These are phyloP conservation scores for Trichoderma arundinaceum DNA, from an alignment of 2,329 filamentous ascomycete species.

Conservation along the genomic window DNA sequence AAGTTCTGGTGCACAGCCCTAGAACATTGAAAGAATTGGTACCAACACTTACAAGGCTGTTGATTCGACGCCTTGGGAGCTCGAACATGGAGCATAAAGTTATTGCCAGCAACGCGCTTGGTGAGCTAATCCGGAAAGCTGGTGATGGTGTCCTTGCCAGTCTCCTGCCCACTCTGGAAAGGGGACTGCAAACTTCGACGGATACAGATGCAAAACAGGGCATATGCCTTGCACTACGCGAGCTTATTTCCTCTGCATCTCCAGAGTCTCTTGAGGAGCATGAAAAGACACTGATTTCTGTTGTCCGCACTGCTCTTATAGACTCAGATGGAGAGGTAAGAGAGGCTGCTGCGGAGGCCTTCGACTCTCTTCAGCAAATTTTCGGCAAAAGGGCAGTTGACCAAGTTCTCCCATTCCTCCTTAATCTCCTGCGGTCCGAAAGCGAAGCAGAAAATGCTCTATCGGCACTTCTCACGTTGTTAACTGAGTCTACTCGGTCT, in stretches of 20 bases:
- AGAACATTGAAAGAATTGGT: conserved; percentile 93
- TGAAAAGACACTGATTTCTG: conserved; percentile 92
- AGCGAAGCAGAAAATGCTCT: conserved; percentile 90
- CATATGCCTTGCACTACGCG: conserved; percentile 93
- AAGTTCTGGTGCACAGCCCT: conserved; percentile 87
- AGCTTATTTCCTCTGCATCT: conserved; percentile 88
- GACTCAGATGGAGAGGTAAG: conserved; percentile 89
- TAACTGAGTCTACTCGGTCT: conserved; percentile 90
- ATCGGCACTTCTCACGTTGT: conserved; percentile 87
- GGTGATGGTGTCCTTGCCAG: conserved; percentile 90
- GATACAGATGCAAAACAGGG: conserved; percentile 95
- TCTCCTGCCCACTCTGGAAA: conserved; percentile 87
- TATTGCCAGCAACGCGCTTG: conserved; percentile 95
- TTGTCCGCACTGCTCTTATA: conserved; percentile 89
- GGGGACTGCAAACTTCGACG: conserved; percentile 84
- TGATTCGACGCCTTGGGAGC: conserved; percentile 91
- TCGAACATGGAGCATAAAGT: conserved; percentile 99
- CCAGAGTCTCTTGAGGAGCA: conserved; percentile 90
- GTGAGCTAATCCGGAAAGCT: conserved; percentile 95
- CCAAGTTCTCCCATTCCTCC: conserved; percentile 89
- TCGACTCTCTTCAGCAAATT: conserved; percentile 91
- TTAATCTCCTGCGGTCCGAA: conserved; percentile 86
- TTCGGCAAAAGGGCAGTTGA: conserved; percentile 94
- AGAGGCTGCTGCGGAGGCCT: conserved; percentile 95
- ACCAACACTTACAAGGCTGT: conserved; percentile 90